phyloP scores from a whole-genome alignment of 495 filamentous ascomycete genomes.

The Tuber microsphaerosporum region DNA sequence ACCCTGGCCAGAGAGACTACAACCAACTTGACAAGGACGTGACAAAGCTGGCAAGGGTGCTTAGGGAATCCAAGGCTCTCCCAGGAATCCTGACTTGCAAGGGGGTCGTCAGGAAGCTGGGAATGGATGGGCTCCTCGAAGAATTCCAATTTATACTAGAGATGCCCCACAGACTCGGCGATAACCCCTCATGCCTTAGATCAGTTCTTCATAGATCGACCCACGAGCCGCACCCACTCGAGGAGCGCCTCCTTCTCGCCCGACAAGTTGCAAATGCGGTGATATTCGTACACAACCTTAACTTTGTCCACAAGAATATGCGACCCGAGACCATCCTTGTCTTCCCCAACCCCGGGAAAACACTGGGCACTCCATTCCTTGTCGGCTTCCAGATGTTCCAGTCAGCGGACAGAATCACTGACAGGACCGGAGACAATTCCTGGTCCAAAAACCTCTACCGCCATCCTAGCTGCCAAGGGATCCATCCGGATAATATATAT shows the following conservation, averaged over 20 bases:
- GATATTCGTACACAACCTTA: conserved; percentile 48
- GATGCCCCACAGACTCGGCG: conserved; percentile 15
- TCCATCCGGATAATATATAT: conserved; percentile 44
- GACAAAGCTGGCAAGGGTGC: conserved; percentile 44
- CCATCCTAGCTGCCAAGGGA: conserved; percentile 52
- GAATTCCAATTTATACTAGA: conserved; percentile 32
- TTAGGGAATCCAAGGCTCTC: conserved; percentile 39
- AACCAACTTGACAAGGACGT: conserved; percentile 35
- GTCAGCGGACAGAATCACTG: conserved; percentile 43
- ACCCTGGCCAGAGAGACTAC: conserved; percentile 14
- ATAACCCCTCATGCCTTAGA: conserved; percentile 25
- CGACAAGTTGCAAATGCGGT: conserved; percentile 46
- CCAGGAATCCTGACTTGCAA: conserved; percentile 49
- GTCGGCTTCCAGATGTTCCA: conserved; percentile 52
- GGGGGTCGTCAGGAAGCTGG: conserved; percentile 42
- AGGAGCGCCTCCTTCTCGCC: conserved; percentile 45
- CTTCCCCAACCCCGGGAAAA: conserved; percentile 40
- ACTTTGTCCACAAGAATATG: conserved; percentile 56
- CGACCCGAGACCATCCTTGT: conserved; percentile 51
- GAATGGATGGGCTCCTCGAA: neutral
- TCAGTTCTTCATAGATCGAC: conserved; percentile 35
- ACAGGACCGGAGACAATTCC: conserved; percentile 43
- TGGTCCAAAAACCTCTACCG: conserved; percentile 53
- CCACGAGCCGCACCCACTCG: conserved; percentile 36
- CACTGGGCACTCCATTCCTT: conserved; percentile 43